Base-by-base conservation (phyloP, 1,139 yeast species). In the Oligophagozyma castellii region DNA sequence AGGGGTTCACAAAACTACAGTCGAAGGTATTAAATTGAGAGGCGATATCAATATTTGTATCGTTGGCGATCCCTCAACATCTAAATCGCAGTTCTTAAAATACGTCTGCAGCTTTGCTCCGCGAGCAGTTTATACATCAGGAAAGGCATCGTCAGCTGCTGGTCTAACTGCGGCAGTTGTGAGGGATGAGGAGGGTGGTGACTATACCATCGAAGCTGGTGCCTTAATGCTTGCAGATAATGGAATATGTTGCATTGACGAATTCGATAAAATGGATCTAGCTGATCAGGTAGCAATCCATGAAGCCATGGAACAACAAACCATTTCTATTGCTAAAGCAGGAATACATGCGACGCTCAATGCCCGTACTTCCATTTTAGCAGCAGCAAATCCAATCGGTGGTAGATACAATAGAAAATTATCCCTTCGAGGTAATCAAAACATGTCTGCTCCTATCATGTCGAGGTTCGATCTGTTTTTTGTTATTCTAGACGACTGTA, bases 271-370 rank as follows among this genome's bases (percentile, higher is more conserved):
- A 62, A 89, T 89, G 98, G 96, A 89, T 55, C 56, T 89, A 28
- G 59, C 74, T 4, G 98, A 92, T 56, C 98, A 92, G 59, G 98
- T 89, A 34, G 98, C 98, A 3, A 89, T 89, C 62, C 99, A 89
- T 60, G 99, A 89, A 62, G 99, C 98, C 11, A 89, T 89, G 99
- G 98, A 89, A 63, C 98, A 89, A 58, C 98, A 89, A 55, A 89
- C 98, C 0, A 89, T 89, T 39, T 84, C 95, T 10, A 89, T 89
- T 48, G 95, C 98, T 14, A 89, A 89, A 54, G 98, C 98, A 1
- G 98, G 98, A 47, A 89, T 89, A 38, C 96, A 89, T 52, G 96
- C 98, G 5, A 89, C 98, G 1, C 61, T 89, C 46, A 89, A 89
- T 53, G 98, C 98, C 2, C 70, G 98, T 49, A 84, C 98, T 0